A percentile compares a stretch with the other conserved stretches of the same genome.
phyloP scores from a whole-genome alignment of 352 stramenopile species.

The Phytophthora capsici region DNA sequence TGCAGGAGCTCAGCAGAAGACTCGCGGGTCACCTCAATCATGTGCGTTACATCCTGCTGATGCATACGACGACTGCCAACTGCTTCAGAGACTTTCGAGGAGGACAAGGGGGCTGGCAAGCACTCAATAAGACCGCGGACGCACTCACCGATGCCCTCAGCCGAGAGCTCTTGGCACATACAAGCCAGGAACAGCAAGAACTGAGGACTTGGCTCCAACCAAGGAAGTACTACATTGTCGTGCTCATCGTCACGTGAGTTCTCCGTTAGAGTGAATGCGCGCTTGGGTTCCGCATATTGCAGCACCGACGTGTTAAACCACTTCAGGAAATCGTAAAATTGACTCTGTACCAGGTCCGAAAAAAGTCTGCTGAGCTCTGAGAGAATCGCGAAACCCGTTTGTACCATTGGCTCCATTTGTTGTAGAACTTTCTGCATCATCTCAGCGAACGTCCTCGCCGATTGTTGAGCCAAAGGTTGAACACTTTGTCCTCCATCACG shows the following conservation, averaged over 20 bases:
- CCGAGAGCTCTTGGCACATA: conserved; percentile 68
- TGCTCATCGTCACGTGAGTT: conserved; percentile 14
- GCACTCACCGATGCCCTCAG: conserved; percentile 73
- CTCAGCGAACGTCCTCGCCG: conserved; percentile 61
- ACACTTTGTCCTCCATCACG: conserved; percentile 49
- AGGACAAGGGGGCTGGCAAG: conserved; percentile 43
- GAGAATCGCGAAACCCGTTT: conserved; percentile 69
- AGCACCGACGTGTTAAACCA: conserved; percentile 78
- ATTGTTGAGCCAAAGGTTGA: conserved; percentile 59
- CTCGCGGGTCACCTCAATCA: conserved; percentile 78
- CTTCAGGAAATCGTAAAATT: conserved; percentile 85
- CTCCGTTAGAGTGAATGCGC: conserved; percentile 44
- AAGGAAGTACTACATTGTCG: conserved; percentile 52
- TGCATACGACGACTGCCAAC: conserved; percentile 30
- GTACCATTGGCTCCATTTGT: conserved; percentile 81
- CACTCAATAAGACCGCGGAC: conserved; percentile 77
- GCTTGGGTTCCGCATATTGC: conserved; percentile 76
- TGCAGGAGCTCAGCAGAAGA: conserved; percentile 65
- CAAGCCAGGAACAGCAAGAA: conserved; percentile 81
- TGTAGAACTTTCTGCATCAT: conserved; percentile 83
- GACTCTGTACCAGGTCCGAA: conserved; percentile 75
- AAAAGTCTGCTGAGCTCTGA: conserved; percentile 77
- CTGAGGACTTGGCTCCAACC: conserved; percentile 62
- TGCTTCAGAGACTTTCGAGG: conserved; percentile 27
- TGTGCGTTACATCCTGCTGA: conserved; percentile 69